Evolutionary conservation across 768 basidiomycete species (phyloP).

Genomic region (Termitomyces sp.): DNA sequence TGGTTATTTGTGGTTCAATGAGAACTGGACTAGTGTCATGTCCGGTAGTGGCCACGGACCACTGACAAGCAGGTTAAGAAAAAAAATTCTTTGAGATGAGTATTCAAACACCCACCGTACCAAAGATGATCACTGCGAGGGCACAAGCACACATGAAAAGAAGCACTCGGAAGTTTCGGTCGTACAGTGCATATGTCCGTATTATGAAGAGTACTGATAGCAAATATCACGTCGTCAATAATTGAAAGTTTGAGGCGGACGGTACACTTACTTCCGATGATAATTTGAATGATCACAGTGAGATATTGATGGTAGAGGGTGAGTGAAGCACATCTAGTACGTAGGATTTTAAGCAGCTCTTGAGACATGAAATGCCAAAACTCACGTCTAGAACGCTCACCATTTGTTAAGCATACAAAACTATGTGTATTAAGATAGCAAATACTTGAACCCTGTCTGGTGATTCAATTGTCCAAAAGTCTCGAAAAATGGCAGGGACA

Average conservation of each 20-base stretch:
- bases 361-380: background rate
- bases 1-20: background rate
- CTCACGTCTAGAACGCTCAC: background rate
- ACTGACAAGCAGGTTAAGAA: background rate
- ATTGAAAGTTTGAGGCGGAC: background rate
- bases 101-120: background rate
- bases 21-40: background rate
- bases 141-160: slow-evolving; percentile 20
- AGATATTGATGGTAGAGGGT: slow-evolving; percentile 24
- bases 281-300: slow-evolving; percentile 28
- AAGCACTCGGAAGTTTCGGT: slow-evolving; percentile 23
- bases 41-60: background rate
- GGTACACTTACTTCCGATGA: slow-evolving; percentile 29
- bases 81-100: background rate
- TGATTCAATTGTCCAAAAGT: slow-evolving; percentile 26
- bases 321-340: slow-evolving; percentile 20
- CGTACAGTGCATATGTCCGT: slow-evolving; percentile 38
- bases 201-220: slow-evolving; percentile 35
- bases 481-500: slow-evolving; percentile 28
- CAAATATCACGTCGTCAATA: background rate
- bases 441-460: slow-evolving; percentile 15
- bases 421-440: background rate
- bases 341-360: background rate
- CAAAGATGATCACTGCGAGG: slow-evolving; percentile 20
- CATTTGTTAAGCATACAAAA: background rate